Base-by-base conservation (phyloP, 164 flowering plant genomes). In the Stephania japonica region DNA sequence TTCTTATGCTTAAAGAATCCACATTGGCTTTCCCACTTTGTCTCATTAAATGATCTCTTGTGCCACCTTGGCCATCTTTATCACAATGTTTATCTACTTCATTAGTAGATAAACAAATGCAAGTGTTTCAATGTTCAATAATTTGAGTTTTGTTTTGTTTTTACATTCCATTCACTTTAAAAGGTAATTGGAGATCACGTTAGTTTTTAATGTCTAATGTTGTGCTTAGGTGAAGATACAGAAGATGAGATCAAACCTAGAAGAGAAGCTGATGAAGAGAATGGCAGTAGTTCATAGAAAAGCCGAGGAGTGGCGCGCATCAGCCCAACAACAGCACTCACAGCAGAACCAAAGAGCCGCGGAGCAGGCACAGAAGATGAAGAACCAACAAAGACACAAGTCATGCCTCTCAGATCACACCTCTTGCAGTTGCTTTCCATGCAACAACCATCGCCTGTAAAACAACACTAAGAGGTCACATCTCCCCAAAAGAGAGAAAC, bases 241-340 rank as follows among this genome's bases (percentile, higher is more conserved):
- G 67, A 92, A 84, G 82, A 89, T 92, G 97, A 86, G 93, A 80
- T 85, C 97, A 77, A 85, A 88, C 78, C 73, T 90, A 38, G 98
- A 94, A 76, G 97, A 94, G 80, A 94, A 94, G 84, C 77, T 87
- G 66, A 90, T 91, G 97, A 92, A 85, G 81, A 90, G 88, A 72
- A 92, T 94, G 97, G 86, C 89, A 42, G 56, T 77, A 41, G 97
- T 89, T 43, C 92, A 91, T 59, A 80, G 95, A 73, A 92, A 86
- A 83, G 97, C 98, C 0, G 98, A 94, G 72, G 98, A 94, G 67
- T 87, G 86, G 90, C 85, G 91, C 70, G 88, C 79, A 71, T 71
- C 85, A 50, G 94, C 97, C 1, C 87, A 83, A 78, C 73, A 79
- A 44, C 87, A 92, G 70, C 98, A 94, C 78, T 76, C 88, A 7